Base-by-base conservation (phyloP, 2,329 filamentous ascomycete species). In the Immersiporthe knoxdaviesiana region DNA sequence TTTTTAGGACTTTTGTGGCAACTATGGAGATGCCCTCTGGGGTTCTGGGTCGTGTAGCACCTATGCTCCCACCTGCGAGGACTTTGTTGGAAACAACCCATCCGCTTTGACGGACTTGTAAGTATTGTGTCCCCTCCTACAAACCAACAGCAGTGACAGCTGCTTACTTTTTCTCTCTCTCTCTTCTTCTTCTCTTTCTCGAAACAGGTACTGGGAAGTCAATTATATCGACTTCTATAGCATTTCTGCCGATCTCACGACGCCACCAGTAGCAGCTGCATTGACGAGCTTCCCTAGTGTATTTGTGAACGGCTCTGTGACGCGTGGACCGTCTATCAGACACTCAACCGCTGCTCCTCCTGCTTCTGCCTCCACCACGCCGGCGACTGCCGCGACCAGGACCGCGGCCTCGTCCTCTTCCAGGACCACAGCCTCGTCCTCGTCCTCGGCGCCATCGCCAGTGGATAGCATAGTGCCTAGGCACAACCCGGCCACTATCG, bases 1-100 rank as follows among this genome's bases (percentile, higher is more conserved):
- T n/a, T 68, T 24, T 6, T 59, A 85, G 83, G 84, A 92, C 65
- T 93, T 96, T 77, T 96, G 93, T 75, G 92, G 92, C 35, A 88
- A 90, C 74, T 94, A 91, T 84, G 91, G 91, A 0, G 89, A 78
- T 56, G 77, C 77, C 6, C 75, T 79, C 21, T 86, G 84, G 84
- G 77, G 76, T 5, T 73, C 76, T 16, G 79, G 81, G 21, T 75
- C 79, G 18, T 85, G 83, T 72, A 74, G 74, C 67, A 68, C 73
- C 12, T 76, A 79, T n/a, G 83, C 83, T 0, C 74, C 80, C 6
- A 84, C 82, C 3, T 86, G 84, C 71, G 72, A 76, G 30, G 80
- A 84, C 65, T 85, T 80, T 72, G 84, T 86, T 14, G 83, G 80
- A 21, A 76, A 75, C 0, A 83, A 83, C 67, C 84, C 84, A 0